Conservation (phyloP, 495 filamentous ascomycete species). For the Penicillium angulare region DNA sequence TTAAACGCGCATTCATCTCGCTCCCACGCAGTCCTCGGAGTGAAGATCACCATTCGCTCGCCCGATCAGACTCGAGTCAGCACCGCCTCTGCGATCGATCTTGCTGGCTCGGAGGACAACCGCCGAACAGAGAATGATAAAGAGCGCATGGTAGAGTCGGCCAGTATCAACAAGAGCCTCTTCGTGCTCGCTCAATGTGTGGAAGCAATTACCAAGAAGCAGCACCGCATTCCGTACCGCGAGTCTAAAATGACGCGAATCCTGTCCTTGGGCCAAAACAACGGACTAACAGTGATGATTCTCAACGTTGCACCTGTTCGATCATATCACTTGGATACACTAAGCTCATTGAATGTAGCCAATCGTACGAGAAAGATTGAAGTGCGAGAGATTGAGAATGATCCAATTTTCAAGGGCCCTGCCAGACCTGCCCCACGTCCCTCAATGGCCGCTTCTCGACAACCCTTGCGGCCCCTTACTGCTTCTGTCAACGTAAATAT, state of each 20-base stretch:
- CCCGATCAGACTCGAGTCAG: conserved; percentile 70
- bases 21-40: conserved; percentile 89
- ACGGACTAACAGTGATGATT: conserved; percentile 95
- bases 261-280: conserved; percentile 88
- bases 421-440: conserved; percentile 47
- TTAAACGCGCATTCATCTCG: conserved; percentile 93
- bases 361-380: conserved; percentile 97
- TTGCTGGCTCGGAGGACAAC: conserved; percentile 96
- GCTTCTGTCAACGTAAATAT: conserved; percentile 59
- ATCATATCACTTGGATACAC: conserved; percentile 89
- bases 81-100: conserved; percentile 90
- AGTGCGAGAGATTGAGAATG: conserved; percentile 90
- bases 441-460: conserved; percentile 55
- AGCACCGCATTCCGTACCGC: conserved; percentile 82
- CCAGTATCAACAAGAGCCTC: conserved; percentile 96
- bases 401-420: conserved; percentile 76
- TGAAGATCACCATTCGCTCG: conserved; percentile 77
- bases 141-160: conserved; percentile 90
- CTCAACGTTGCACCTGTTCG: conserved; percentile 84
- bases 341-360: conserved; percentile 92
- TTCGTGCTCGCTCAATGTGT: conserved; percentile 96
- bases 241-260: conserved; percentile 98
- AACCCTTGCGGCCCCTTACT: conserved; percentile 73
- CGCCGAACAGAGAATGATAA: conserved; percentile 91
- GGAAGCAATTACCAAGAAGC: conserved; percentile 83